These are phyloP conservation scores for Ustilago sp. DNA, from an alignment of 1,284 basidiomycete species.

Conservation along the genomic window DNA sequence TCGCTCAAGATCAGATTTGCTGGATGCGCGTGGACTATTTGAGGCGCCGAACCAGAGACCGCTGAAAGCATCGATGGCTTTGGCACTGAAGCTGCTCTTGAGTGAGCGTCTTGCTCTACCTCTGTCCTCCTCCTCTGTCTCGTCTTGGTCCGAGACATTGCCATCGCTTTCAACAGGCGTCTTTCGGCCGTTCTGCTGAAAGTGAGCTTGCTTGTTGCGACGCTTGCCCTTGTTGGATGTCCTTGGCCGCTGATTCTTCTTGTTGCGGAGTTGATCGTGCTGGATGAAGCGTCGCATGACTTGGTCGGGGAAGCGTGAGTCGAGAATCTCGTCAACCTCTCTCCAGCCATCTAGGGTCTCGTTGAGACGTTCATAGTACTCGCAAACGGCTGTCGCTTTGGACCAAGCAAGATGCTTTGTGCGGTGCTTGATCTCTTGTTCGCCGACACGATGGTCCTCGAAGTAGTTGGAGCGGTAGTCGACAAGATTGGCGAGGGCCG, in stretches of 20 bases:
- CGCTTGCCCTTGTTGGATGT: conserved; percentile 32
- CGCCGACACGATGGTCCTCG: conserved; percentile 53
- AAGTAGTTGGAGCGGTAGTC: conserved; percentile 63
- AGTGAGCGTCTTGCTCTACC: conserved; percentile 22
- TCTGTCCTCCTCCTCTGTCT: conserved; percentile 48
- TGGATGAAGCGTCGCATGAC: conserved; percentile 63
- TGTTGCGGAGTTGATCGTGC: conserved; percentile 18
- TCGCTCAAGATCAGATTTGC: conserved; percentile 34
- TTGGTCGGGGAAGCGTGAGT: conserved; percentile 65
- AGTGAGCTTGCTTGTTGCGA: conserved; percentile 13
- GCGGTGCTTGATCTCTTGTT: conserved; percentile 53
- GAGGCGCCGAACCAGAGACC: conserved; percentile 56
- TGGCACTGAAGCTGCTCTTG: conserved; percentile 56
- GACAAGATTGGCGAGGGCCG: conserved; percentile 60
- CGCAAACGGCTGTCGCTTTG: conserved; percentile 45
- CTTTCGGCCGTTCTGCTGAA: conserved; percentile 15
- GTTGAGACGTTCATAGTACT: conserved; percentile 64
- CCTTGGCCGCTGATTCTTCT: conserved; percentile 23
- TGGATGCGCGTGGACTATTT: conserved; percentile 25
- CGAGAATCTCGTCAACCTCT: conserved; percentile 67
- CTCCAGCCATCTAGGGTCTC: conserved; percentile 66
- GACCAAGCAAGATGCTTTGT: conserved; percentile 39
- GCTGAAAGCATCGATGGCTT: conserved; percentile 50
- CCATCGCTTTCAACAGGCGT: conserved; percentile 45
- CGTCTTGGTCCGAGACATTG: conserved; percentile 56